Base-by-base conservation (phyloP, 2,329 filamentous ascomycete genomes). In the Pseudopithomyces chartarum region DNA sequence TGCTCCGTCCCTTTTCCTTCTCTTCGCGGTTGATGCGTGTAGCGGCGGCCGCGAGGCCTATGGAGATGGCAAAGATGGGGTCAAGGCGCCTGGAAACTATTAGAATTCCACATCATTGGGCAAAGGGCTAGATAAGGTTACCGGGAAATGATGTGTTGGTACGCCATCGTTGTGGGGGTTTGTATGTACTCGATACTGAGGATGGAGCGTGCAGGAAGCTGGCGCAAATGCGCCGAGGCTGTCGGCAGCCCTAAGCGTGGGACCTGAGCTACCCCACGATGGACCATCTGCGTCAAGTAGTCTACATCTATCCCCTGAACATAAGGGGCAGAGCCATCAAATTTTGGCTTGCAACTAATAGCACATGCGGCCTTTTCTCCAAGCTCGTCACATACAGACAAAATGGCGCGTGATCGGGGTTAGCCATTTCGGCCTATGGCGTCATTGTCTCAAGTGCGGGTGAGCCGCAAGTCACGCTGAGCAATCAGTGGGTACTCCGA, bases 51-150 rank as follows among this genome's bases (percentile, higher is more conserved):
- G 74, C 71, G 50, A 78, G 60, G 48, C 81, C 81, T 53, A 82
- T 79, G n/a, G 73, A 73, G 50, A 81, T 63, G 32, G 81, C 80
- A 67, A 82, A 83, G 52, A 82, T 54, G 36, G 81, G 80, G 55
- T 83, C 81, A 52, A 82, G 74, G 45, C 71, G 64, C 67, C 80
- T 82, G 48, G n/a, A 15, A 13, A 38, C 11, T 12, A 13, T 6
- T 13, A 26, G 32, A 15, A 19, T 54, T 26, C 42, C 20, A 33
- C 48, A 17, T 32, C 55, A 23, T 56, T 52, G 47, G 32, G 26
- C 17, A 19, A 46, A 17, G 33, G 40, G 36, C 19, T 45, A 51
- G 32, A 29, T n/a, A 44, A 42, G 20, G 68, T 43, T 54, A 81
- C 79, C 71, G 78, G 43, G 79, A 81, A 60, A 80, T 79, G 56